A percentile compares a stretch with the other conserved stretches of the same genome.
Conservation (phyloP, 139 green algal genomes). For the Chlorella sp. region DNA sequence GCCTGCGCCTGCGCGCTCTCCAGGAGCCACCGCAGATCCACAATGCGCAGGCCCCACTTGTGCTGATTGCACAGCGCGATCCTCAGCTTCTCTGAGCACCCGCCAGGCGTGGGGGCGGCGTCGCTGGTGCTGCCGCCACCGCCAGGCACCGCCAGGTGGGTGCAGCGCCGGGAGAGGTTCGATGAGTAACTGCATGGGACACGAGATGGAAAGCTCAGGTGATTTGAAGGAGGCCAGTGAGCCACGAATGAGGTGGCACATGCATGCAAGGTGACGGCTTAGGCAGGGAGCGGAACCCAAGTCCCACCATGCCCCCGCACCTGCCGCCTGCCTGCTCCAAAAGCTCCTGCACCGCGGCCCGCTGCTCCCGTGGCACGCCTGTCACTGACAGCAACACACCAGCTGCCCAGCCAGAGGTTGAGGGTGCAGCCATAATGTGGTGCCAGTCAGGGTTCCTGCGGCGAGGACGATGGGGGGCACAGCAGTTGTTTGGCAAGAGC, state of each 20-base stretch:
- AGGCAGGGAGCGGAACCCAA: too few species aligned
- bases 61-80: not conserved
- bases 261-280: too few species aligned
- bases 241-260: too few species aligned
- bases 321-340: not conserved
- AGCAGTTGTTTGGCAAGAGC: too few species aligned
- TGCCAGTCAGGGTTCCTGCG: too few species aligned
- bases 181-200: slow-evolving; percentile 21
- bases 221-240: not conserved
- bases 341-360: not conserved
- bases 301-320: too few species aligned
- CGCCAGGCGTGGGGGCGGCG: not conserved
- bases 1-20: not conserved
- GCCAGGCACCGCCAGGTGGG: slow-evolving; percentile 25
- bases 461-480: too few species aligned
- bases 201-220: too few species aligned
- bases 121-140: not conserved
- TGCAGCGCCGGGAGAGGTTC: slow-evolving; percentile 36
- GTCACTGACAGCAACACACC: slow-evolving; percentile 9
- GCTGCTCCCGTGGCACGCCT: not conserved
- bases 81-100: slow-evolving; percentile 23
- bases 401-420: not conserved
- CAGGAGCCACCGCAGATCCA: slow-evolving; percentile 8
- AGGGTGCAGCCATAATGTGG: too few species aligned
- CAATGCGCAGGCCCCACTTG: slow-evolving; percentile 28